phyloP scores from a whole-genome alignment of 1,139 yeast species.

The Meyerozyma guilliermondii region DNA sequence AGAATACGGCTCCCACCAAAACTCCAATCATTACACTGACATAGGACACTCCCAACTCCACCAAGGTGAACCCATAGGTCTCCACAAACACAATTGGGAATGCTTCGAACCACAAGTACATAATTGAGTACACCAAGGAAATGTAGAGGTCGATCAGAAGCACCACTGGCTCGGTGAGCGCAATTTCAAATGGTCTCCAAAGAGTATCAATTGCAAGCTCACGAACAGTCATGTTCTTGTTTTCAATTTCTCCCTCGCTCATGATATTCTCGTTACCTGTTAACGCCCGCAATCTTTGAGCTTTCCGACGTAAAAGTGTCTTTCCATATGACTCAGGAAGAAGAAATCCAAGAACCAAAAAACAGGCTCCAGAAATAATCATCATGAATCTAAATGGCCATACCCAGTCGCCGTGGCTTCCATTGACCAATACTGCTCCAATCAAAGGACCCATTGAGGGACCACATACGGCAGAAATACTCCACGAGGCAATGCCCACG shows the following conservation, averaged over 20 bases:
- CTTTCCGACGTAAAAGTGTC: constrained; percentile 33
- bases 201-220: constrained; percentile 34
- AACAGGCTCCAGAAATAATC: constrained; percentile 23
- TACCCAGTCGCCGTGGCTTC: constrained; percentile 28
- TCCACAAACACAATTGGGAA: constrained; percentile 51
- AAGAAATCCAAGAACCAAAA: constrained; percentile 20
- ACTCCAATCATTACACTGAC: constrained; percentile 43
- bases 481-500: constrained; percentile 9
- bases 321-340: constrained; percentile 33
- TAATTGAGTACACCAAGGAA: constrained; percentile 48
- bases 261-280: constrained; percentile 30
- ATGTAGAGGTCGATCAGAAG: constrained; percentile 45
- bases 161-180: constrained; percentile 40
- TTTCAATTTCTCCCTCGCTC: constrained; percentile 25
- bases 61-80: constrained; percentile 41
- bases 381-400: constrained; percentile 39
- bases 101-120: constrained; percentile 59
- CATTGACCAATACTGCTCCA: constrained; percentile 10
- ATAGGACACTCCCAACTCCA: constrained; percentile 46
- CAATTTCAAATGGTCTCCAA: constrained; percentile 45
- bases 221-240: constrained; percentile 12
- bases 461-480: constrained; percentile 11
- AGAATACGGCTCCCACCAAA: constrained; percentile 18
- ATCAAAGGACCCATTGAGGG: constrained; percentile 12
- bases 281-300: constrained; percentile 27